Conservation (phyloP, 805 yeast species). For the Saturnispora gosingensis region DNA sequence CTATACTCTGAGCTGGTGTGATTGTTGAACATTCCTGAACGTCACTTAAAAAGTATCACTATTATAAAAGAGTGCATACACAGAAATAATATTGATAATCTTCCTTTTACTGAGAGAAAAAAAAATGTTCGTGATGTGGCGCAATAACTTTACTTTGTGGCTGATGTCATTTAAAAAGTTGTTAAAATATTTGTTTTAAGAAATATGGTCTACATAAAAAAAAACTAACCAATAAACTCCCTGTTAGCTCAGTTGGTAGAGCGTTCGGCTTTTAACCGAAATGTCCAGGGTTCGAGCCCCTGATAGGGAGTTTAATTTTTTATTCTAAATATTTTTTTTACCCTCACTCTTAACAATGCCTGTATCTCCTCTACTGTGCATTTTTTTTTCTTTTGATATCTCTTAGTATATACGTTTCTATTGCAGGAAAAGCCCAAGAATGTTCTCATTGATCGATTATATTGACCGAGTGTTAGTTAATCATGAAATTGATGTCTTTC, state of each 20-base stretch:
- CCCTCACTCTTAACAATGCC: background rate
- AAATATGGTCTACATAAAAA: too few species aligned
- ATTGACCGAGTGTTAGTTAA: background rate
- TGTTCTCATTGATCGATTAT: background rate
- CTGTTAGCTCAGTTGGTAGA: slow-evolving; percentile 58
- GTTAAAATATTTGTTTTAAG: too few species aligned
- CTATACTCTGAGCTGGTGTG: slow-evolving; percentile 1
- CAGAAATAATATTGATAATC: background rate
- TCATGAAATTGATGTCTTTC: background rate
- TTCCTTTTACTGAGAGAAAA: too few species aligned
- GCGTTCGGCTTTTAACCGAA: slow-evolving; percentile 61
- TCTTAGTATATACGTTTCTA: background rate
- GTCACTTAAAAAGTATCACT: background rate
- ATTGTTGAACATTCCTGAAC: background rate
- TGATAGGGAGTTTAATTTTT: slow-evolving; percentile 36
- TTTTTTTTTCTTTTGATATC: background rate
- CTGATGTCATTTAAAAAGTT: too few species aligned
- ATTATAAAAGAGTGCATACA: background rate
- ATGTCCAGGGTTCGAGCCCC: slow-evolving; percentile 58
- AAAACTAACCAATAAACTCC: slow-evolving; percentile 18
- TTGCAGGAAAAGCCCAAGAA: background rate
- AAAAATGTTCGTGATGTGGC: too few species aligned
- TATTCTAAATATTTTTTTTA: background rate
- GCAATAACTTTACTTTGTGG: too few species aligned
- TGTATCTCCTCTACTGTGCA: background rate